Percentiles rank a stretch among this genome's conserved stretches.
Conservation (phyloP, 2,329 filamentous ascomycete genomes). For the Alternaria solani region DNA sequence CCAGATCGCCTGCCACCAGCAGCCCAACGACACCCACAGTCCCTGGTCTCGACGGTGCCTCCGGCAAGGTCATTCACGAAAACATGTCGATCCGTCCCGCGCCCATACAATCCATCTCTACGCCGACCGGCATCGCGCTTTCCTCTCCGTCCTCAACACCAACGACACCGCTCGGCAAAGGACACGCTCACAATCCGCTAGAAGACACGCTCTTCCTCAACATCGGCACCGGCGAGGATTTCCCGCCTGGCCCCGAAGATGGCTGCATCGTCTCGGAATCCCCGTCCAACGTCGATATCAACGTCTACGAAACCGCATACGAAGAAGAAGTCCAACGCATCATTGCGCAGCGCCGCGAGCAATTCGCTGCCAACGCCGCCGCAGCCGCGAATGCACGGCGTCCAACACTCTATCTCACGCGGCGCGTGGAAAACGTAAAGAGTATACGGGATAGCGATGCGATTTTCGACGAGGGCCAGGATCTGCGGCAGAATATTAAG, state of each 20-base stretch:
- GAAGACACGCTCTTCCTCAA: slow-evolving; percentile 75
- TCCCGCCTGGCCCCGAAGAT: slow-evolving; percentile 44
- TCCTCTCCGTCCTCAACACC: slow-evolving; percentile 27
- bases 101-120: slow-evolving; percentile 30
- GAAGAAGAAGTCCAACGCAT: slow-evolving; percentile 82
- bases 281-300: slow-evolving; percentile 81
- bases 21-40: slow-evolving; percentile 31
- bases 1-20: slow-evolving; percentile 20
- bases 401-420: slow-evolving; percentile 66
- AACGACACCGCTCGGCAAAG: slow-evolving; percentile 53
- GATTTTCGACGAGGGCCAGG: slow-evolving; percentile 43
- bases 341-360: slow-evolving; percentile 55
- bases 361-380: slow-evolving; percentile 14
- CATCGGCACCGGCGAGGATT: slow-evolving; percentile 72
- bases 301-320: slow-evolving; percentile 90
- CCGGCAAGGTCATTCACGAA: slow-evolving; percentile 39
- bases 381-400: slow-evolving; percentile 31
- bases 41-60: slow-evolving; percentile 28
- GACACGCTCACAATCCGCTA: slow-evolving; percentile 70
- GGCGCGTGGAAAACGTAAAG: slow-evolving; percentile 58
- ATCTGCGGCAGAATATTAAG: slow-evolving; percentile 39
- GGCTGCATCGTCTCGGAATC: slow-evolving; percentile 76
- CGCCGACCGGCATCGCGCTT: slow-evolving; percentile 16
- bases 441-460: slow-evolving; percentile 46
- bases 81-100: slow-evolving; percentile 44